These are phyloP conservation scores for Monilinia laxa DNA, from an alignment of 2,329 filamentous ascomycete species.

Conservation along the genomic window DNA sequence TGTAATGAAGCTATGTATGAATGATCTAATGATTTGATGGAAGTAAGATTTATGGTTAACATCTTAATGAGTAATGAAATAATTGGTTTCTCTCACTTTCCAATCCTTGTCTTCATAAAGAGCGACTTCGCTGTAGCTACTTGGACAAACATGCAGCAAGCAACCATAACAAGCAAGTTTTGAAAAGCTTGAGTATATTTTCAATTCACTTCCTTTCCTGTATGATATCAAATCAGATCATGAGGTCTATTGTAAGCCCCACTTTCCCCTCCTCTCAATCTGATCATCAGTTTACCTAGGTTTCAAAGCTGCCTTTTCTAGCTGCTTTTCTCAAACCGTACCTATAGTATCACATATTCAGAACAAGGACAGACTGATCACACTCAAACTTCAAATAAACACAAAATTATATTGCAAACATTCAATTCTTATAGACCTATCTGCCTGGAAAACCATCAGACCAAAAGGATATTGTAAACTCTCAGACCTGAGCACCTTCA, in stretches of 20 bases:
- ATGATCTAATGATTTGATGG: neutral
- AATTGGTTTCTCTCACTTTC: neutral
- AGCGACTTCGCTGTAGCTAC: neutral
- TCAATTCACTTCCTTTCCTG: neutral
- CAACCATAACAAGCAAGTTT: accelerated
- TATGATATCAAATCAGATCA: neutral
- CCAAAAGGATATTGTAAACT: neutral
- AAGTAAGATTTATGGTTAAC: neutral
- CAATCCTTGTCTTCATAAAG: neutral
- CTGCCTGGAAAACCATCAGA: constrained; percentile 3
- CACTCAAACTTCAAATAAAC: neutral
- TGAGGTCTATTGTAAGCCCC: neutral
- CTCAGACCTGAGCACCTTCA: neutral
- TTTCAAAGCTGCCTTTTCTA: too few species aligned
- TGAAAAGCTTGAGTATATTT: neutral
- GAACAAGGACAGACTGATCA: neutral
- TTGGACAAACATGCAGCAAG: neutral
- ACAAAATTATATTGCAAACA: neutral
- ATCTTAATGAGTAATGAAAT: constrained; percentile 4
- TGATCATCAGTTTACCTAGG: neutral
- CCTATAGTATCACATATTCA: neutral
- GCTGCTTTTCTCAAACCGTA: neutral
- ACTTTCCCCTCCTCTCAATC: neutral
- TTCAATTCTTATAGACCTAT: neutral
- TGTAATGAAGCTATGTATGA: neutral